Evolutionary conservation across 2,329 filamentous ascomycete species (phyloP).

Genomic region (Penicillium verrucosum): DNA sequence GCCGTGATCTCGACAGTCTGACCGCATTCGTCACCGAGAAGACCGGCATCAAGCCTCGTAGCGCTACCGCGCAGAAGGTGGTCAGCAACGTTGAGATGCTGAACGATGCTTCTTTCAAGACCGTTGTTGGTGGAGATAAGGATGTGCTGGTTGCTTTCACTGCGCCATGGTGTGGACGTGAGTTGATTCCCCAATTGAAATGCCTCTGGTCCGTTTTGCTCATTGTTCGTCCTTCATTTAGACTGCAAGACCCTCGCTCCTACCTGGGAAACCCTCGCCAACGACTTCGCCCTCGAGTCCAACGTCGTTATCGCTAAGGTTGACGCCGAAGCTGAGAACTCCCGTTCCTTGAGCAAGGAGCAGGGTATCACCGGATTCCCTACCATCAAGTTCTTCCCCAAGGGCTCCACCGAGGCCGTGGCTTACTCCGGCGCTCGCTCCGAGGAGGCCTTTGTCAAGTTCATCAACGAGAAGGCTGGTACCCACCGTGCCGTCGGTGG

Average conservation of each 20-base stretch:
- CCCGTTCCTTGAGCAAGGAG: conserved; percentile 71
- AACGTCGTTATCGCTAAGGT: conserved; percentile 89
- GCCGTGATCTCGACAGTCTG: conserved; percentile 83
- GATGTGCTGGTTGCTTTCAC: conserved; percentile 94
- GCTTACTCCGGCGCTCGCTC: conserved; percentile 72
- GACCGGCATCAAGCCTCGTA: conserved; percentile 77
- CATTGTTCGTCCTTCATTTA: conserved; percentile 38
- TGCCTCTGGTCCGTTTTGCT: conserved; percentile 1
- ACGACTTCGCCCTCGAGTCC: conserved; percentile 73
- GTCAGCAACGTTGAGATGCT: conserved; percentile 76
- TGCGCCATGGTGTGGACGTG: conserved; percentile 97
- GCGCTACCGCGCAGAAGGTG: conserved; percentile 51
- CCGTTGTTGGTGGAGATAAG: conserved; percentile 77
- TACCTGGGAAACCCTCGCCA: conserved; percentile 81
- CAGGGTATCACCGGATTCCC: conserved; percentile 84
- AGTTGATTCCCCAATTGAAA: conserved; percentile 42
- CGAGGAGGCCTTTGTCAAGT: conserved; percentile 73
- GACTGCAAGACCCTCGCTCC: conserved; percentile 97
- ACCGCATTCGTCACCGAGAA: conserved; percentile 78
- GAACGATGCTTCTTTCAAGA: conserved; percentile 73
- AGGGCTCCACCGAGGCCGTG: conserved; percentile 69
- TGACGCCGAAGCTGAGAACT: conserved; percentile 83
- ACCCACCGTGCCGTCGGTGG: conserved; percentile 82
- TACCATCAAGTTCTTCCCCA: conserved; percentile 96
- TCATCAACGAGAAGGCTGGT: conserved; percentile 83